Conservation (phyloP, 345 rosid species). For the Aethionema arabicum region DNA sequence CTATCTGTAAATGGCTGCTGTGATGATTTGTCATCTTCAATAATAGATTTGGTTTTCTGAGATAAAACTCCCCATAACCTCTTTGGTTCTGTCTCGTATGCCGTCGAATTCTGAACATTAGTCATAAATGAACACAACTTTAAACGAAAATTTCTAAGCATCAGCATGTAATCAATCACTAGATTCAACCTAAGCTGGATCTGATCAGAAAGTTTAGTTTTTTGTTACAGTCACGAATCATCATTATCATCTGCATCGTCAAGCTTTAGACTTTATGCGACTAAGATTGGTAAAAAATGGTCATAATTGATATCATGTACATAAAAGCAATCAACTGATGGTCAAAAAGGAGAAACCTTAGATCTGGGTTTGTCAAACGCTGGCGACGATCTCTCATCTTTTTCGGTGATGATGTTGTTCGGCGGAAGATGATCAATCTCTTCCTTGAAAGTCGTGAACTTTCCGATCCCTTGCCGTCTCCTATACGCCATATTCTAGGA, state of each 20-base stretch:
- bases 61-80: slow-evolving; percentile 80
- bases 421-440: slow-evolving; percentile 45
- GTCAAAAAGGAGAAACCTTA: slow-evolving; percentile 42
- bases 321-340: background rate
- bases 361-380: slow-evolving; percentile 44
- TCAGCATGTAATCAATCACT: background rate
- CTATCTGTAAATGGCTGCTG: slow-evolving; percentile 33
- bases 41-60: slow-evolving; percentile 70
- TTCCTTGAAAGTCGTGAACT: slow-evolving; percentile 72
- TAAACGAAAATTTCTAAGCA: background rate
- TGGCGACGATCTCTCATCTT: slow-evolving; percentile 22
- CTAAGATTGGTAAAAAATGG: slow-evolving; percentile 1
- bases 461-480: slow-evolving; percentile 71
- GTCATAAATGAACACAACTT: background rate
- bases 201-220: slow-evolving; percentile 12
- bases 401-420: slow-evolving; percentile 5
- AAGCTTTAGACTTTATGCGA: background rate
- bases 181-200: slow-evolving; percentile 9
- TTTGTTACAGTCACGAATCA: slow-evolving; percentile 3
- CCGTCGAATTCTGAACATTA: slow-evolving; percentile 52
- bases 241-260: background rate
- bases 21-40: slow-evolving; percentile 56
- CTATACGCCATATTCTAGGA: slow-evolving; percentile 69
- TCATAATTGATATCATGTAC: background rate
- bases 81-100: slow-evolving; percentile 57